Percentiles rank a stretch among this genome's conserved stretches.
These are phyloP conservation scores for Alternaria arborescens DNA, from an alignment of 2,329 filamentous ascomycete species.

Conservation along the genomic window DNA sequence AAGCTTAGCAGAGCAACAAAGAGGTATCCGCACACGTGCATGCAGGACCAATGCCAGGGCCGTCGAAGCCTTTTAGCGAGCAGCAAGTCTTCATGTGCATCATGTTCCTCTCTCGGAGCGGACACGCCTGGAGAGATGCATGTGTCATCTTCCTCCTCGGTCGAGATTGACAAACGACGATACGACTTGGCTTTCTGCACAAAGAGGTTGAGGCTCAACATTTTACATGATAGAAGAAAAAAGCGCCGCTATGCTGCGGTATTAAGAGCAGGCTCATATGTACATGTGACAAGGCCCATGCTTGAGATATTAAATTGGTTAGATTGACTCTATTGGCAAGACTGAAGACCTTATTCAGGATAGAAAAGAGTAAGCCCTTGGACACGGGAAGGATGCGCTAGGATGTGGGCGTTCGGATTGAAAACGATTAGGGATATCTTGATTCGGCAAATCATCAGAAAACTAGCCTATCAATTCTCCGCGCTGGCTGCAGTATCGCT, in stretches of 20 bases:
- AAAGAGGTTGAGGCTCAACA: constrained; percentile 15
- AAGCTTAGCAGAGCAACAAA: constrained; percentile 8
- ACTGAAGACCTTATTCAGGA: constrained; percentile 9
- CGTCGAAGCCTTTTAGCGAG: neutral
- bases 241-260: neutral
- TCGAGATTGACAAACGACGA: constrained; percentile 3
- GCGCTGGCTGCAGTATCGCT: neutral
- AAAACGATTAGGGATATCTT: neutral
- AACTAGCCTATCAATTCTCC: neutral
- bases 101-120: neutral
- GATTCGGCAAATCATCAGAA: neutral
- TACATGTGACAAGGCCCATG: neutral
- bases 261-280: neutral
- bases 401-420: neutral
- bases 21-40: constrained; percentile 3
- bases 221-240: neutral
- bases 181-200: neutral
- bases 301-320: neutral
- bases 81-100: neutral
- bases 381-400: neutral
- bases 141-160: neutral
- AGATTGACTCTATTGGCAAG: neutral
- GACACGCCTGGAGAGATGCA: neutral
- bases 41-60: neutral
- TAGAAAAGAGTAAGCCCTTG: constrained; percentile 8